A percentile compares a stretch with the other conserved stretches of the same genome.
phyloP scores from a whole-genome alignment of 306 rosid species.

The Quercus variabilis region DNA sequence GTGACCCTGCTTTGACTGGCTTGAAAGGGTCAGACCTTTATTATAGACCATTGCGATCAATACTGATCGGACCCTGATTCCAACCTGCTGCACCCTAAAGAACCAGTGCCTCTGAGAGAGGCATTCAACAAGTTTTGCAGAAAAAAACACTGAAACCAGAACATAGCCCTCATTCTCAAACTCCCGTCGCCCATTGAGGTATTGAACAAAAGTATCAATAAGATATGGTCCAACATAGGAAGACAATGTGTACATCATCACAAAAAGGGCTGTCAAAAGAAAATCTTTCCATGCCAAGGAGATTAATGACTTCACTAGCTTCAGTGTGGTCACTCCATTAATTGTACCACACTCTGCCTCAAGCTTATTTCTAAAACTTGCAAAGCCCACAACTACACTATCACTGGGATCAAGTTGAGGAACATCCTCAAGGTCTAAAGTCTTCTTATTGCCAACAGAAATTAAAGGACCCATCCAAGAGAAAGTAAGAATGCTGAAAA shows the following conservation, averaged over 20 bases:
- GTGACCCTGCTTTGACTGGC: slow-evolving; percentile 44
- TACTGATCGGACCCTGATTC: slow-evolving; percentile 34
- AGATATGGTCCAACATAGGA: slow-evolving; percentile 51
- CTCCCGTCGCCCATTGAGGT: slow-evolving; percentile 36
- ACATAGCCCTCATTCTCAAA: slow-evolving; percentile 36
- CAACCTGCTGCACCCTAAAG: slow-evolving; percentile 35
- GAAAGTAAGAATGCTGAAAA: slow-evolving; percentile 62
- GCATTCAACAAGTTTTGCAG: slow-evolving; percentile 51
- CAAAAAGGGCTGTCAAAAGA: slow-evolving; percentile 19
- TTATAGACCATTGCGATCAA: slow-evolving; percentile 40
- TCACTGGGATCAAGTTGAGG: slow-evolving; percentile 56
- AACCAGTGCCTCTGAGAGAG: slow-evolving; percentile 41
- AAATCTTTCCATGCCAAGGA: slow-evolving; percentile 41
- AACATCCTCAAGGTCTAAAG: slow-evolving; percentile 69
- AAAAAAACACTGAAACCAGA: slow-evolving; percentile 40
- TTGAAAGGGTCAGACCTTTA: slow-evolving; percentile 45
- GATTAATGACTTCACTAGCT: slow-evolving; percentile 33
- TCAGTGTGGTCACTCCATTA: slow-evolving; percentile 24
- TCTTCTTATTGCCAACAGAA: slow-evolving; percentile 51
- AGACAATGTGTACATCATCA: slow-evolving; percentile 27
- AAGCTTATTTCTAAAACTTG: slow-evolving; percentile 34
- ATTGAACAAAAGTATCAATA: slow-evolving; percentile 48
- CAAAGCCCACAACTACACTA: slow-evolving; percentile 44
- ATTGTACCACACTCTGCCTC: slow-evolving; percentile 28
- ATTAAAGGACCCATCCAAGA: slow-evolving; percentile 73